Evolutionary conservation across 352 stramenopile genomes (phyloP).

Genomic region (Pythium aristosporum): DNA sequence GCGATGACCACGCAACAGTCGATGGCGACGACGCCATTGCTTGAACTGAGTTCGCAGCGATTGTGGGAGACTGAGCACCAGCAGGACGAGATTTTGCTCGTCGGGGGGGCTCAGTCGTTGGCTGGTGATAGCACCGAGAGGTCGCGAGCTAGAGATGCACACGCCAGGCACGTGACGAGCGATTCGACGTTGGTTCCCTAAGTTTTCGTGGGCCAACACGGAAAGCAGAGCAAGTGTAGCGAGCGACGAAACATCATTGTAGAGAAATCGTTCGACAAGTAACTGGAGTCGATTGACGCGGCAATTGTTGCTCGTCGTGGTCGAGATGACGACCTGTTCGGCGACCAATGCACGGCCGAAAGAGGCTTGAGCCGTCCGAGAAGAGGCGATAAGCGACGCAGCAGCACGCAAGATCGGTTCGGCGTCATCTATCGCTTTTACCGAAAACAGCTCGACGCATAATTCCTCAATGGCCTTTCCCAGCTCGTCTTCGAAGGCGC

Average conservation of each 20-base stretch:
- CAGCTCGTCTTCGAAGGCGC: background rate
- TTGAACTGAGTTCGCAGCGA: constrained; percentile 29
- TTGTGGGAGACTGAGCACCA: constrained; percentile 17
- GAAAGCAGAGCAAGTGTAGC: constrained; percentile 32
- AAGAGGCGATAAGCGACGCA: constrained; percentile 7
- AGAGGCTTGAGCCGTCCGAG: constrained; percentile 5
- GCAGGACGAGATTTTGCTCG: background rate
- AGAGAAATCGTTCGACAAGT: constrained; percentile 26
- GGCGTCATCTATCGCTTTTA: constrained; percentile 3
- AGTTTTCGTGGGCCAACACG: constrained; percentile 33
- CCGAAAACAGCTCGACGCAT: constrained; percentile 20
- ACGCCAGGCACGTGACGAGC: constrained; percentile 29
- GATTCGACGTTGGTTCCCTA: constrained; percentile 45
- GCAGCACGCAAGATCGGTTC: constrained; percentile 5
- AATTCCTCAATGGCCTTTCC: constrained; percentile 11
- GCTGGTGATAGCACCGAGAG: background rate
- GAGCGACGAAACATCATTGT: constrained; percentile 31
- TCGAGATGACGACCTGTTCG: background rate
- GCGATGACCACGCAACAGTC: constrained; percentile 31
- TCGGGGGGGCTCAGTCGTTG: background rate
- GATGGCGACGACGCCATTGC: constrained; percentile 42
- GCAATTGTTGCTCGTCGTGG: background rate
- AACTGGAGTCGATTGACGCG: constrained; percentile 4
- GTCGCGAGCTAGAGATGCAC: background rate
- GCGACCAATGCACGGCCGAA: background rate